These are phyloP conservation scores for Candida morakotiae DNA, from an alignment of 805 yeast genomes.

Conservation along the genomic window DNA sequence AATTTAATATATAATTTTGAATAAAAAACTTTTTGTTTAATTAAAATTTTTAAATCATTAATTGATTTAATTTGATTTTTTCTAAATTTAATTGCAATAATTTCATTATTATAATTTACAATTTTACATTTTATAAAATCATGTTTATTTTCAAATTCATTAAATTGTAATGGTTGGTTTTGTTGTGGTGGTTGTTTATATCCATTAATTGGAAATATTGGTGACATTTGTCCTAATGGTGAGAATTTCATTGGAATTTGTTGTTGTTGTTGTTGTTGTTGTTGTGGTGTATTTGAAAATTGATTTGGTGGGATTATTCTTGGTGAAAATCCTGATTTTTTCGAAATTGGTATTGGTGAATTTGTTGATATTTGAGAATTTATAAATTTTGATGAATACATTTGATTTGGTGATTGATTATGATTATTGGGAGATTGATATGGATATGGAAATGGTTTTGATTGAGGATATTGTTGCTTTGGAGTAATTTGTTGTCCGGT, in stretches of 20 bases:
- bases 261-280: no score
- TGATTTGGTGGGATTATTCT: background rate
- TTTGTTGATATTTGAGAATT: background rate
- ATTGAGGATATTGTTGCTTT: background rate
- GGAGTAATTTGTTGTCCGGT: slow-evolving; percentile 3
- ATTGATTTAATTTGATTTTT: slow-evolving; percentile 18
- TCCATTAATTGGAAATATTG: slow-evolving; percentile 1
- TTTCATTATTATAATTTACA: slow-evolving; percentile 22
- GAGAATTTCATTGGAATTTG: no score
- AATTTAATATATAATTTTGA: slow-evolving; percentile 23
- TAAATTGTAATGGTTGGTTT: no score
- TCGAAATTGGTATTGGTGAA: background rate
- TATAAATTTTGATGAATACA: slow-evolving; percentile 4
- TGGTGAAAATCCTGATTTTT: background rate
- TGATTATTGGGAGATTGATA: background rate
- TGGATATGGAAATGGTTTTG: background rate
- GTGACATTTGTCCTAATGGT: background rate
- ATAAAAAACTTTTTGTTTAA: slow-evolving; percentile 22
- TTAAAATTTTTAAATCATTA: slow-evolving; percentile 21
- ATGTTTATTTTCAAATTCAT: no score
- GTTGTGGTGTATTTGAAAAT: background rate
- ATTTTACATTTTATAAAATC: slow-evolving; percentile 25
- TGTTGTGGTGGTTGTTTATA: background rate
- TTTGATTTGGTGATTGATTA: background rate
- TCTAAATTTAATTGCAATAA: slow-evolving; percentile 21